phyloP scores from a whole-genome alignment of 2,329 filamentous ascomycete genomes.

The Venturia oleaginea region DNA sequence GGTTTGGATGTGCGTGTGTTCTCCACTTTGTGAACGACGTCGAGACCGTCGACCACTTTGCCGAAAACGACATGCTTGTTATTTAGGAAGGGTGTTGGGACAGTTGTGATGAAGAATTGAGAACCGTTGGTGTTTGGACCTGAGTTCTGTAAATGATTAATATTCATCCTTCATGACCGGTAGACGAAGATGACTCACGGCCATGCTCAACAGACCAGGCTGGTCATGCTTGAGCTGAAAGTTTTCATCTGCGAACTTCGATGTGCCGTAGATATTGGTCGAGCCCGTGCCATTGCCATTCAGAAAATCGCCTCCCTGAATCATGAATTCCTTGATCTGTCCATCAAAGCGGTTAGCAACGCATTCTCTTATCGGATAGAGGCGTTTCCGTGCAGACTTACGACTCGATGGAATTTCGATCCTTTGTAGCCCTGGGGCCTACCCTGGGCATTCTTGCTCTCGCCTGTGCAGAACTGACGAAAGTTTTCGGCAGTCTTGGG shows the following conservation, averaged over 20 bases:
- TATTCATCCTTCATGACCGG: neutral
- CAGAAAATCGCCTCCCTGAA: conserved; percentile 92
- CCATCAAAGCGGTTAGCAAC: neutral
- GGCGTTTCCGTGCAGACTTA: conserved; percentile 34
- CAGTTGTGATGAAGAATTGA: conserved; percentile 96
- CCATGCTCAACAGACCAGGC: conserved; percentile 83
- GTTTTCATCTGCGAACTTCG: conserved; percentile 84
- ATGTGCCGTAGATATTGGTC: conserved; percentile 76
- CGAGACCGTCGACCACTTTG: conserved; percentile 79
- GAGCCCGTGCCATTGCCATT: conserved; percentile 89
- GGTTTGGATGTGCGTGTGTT: conserved; percentile 69
- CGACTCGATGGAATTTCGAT: conserved; percentile 87
- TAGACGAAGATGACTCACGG: conserved; percentile 48
- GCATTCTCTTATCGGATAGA: neutral
- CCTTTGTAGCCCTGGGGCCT: conserved; percentile 89
- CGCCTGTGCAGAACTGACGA: conserved; percentile 91
- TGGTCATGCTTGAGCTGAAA: conserved; percentile 71
- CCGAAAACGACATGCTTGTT: conserved; percentile 95
- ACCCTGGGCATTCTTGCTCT: conserved; percentile 69
- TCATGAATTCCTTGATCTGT: conserved; percentile 96
- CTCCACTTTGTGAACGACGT: conserved; percentile 88
- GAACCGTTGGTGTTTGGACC: conserved; percentile 89
- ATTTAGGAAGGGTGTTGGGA: conserved; percentile 77
- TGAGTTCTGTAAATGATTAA: conserved; percentile 53
- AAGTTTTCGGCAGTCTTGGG: conserved; percentile 95